These are phyloP conservation scores for Durusdinium trenchii DNA, from an alignment of 73 alveolate genomes.

Conservation along the genomic window DNA sequence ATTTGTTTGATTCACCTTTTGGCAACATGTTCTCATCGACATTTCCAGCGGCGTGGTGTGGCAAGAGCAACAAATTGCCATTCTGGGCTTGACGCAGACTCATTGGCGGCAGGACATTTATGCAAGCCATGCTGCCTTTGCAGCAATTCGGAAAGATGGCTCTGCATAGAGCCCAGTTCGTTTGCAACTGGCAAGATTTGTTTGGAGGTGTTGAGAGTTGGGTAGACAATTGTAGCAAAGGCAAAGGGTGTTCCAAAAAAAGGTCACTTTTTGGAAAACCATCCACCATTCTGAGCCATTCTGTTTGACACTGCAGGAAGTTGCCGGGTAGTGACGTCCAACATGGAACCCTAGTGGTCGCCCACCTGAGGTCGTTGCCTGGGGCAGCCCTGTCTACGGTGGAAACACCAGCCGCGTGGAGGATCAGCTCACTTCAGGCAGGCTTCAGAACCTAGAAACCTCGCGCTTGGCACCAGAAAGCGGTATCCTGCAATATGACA, in stretches of 20 bases:
- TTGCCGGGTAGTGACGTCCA: background rate
- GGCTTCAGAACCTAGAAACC: background rate
- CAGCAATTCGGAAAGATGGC: conserved; percentile 76
- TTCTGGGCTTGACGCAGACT: background rate
- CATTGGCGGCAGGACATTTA: conserved; percentile 36
- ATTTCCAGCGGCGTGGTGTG: background rate
- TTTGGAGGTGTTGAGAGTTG: background rate
- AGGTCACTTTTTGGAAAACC: background rate
- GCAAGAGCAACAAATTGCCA: background rate
- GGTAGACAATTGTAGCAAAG: background rate
- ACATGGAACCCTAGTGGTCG: too few relatives aligned
- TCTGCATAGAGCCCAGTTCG: conserved; percentile 5
- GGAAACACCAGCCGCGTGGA: conserved; percentile 78
- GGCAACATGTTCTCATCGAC: background rate
- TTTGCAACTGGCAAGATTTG: background rate
- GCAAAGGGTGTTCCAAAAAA: too few relatives aligned
- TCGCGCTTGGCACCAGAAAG: background rate
- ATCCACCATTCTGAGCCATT: too few relatives aligned
- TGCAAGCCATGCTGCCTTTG: conserved; percentile 58
- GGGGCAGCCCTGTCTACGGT: conserved; percentile 90
- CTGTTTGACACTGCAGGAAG: too few relatives aligned
- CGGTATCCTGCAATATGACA: background rate
- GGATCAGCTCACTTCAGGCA: conserved; percentile 52
- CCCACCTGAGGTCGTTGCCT: conserved; percentile 29
- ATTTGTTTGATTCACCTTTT: background rate